Evolutionary conservation across 192 early-diverging fungal genomes (phyloP), one percentile per base, ranked within the genome.

Genomic region (Rhizoclosmatium sp.): DNA sequence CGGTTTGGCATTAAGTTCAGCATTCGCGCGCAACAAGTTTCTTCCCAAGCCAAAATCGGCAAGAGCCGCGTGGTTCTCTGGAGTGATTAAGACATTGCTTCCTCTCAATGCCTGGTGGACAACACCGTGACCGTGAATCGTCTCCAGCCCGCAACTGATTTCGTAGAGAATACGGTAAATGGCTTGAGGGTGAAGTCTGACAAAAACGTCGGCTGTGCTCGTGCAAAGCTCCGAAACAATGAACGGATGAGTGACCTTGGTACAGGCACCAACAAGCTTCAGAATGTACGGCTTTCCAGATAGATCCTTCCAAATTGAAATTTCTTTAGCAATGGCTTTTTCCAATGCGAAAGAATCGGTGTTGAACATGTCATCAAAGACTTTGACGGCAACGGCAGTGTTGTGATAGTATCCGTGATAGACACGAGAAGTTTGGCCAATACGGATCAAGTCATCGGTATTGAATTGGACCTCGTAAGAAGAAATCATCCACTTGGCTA

Each of bases 61-160:
- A 51, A 97, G 83, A 74, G 96, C 96, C 2, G 94, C 94, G 82
- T 95, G 92, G 2, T 94, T 95, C 41, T 89, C 93, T 76, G 96
- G 96, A 14, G 96, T 97, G 0, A 93, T 94, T 56, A 98, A 79
- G 66, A 98, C 93, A 80, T 98, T 98, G 73, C 93, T 93, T 2
- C 60, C 94, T 82, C 97, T 98, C 19, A 98, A 71, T 80, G 97
- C 96, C 71, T 94, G 92, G 82, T 98, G 96, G 7, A 82, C 64
- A 74, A 93, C 89, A 64, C 94, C 86, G 47, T 93, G 87, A 4
- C 82, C 82, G 78, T 98, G 96, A 56, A 98, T 81, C 78, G 94
- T 96, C 3, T 91, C 89, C 1, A 98, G 85, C 0, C 96, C 96
- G 65, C 91, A 89, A 16, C 95, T 79, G 56, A 96, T 94, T 81